Conservation (phyloP, 1,284 basidiomycete genomes). For the Ceratobasidium sp. region DNA sequence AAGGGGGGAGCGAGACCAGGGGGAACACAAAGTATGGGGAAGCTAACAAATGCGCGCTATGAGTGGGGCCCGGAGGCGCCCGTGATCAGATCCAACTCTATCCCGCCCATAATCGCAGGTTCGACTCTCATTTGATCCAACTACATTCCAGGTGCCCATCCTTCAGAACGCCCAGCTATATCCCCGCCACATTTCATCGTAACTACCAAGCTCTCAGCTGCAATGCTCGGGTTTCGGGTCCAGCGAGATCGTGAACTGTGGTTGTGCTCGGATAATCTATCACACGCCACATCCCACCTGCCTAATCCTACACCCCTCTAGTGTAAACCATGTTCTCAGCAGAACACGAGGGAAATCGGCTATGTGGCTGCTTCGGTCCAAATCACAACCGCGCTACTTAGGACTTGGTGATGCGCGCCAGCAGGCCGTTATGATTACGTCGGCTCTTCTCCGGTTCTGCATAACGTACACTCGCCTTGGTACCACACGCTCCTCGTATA, state of each 20-base stretch:
- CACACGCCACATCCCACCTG: background rate
- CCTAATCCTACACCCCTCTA: background rate
- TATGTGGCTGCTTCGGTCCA: background rate
- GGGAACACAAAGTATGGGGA: too few relatives aligned
- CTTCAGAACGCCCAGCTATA: background rate
- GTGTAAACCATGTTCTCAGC: background rate
- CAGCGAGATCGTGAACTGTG: background rate
- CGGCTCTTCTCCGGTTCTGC: background rate
- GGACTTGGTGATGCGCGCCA: background rate
- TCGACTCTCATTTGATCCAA: too few relatives aligned
- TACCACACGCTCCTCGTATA: background rate
- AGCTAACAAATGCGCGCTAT: too few relatives aligned
- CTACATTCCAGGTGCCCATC: too few relatives aligned
- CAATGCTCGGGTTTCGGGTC: background rate
- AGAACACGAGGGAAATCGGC: background rate
- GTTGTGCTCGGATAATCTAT: background rate
- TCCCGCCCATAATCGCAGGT: too few relatives aligned
- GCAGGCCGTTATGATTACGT: slow-evolving; percentile 1
- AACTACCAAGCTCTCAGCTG: background rate
- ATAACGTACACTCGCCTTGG: slow-evolving; percentile 4
- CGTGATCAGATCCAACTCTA: too few relatives aligned
- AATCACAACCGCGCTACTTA: background rate
- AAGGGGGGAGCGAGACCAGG: too few relatives aligned
- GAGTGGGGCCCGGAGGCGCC: too few relatives aligned
- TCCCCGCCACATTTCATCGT: background rate